Evolutionary conservation across 75 land plant genomes (phyloP).

Genomic region (Selaginella tamariscina): DNA sequence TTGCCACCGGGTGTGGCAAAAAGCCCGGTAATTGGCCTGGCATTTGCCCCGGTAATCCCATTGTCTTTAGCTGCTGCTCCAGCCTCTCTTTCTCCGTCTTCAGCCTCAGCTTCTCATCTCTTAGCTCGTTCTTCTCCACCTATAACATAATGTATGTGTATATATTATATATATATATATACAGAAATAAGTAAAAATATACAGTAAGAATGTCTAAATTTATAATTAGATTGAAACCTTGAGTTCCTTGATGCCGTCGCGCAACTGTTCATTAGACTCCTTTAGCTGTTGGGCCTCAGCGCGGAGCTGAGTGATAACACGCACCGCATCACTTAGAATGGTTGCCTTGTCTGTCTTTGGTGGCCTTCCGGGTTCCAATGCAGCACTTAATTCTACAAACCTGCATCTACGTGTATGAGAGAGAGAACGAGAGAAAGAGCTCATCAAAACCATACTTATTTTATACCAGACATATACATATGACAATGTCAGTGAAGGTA

Average conservation of each 20-base stretch:
- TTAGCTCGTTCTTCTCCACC: constrained; percentile 37
- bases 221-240: constrained; percentile 28
- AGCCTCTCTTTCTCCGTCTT: constrained; percentile 37
- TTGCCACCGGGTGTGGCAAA: constrained; percentile 14
- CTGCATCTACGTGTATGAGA: constrained; percentile 21
- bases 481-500: background rate
- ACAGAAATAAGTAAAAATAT: background rate
- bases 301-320: constrained; percentile 43
- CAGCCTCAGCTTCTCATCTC: constrained; percentile 33
- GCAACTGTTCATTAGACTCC: constrained; percentile 44
- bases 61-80: constrained; percentile 28
- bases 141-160: too few relatives aligned
- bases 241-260: constrained; percentile 36
- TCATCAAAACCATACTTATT: background rate
- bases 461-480: background rate
- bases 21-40: constrained; percentile 4
- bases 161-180: background rate
- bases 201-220: background rate
- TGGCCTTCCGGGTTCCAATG: constrained; percentile 53
- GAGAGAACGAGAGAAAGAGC: background rate
- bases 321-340: constrained; percentile 49
- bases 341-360: constrained; percentile 47
- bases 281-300: constrained; percentile 42
- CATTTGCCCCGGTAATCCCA: background rate
- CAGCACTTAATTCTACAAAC: constrained; percentile 46